A percentile compares a stretch with the other conserved stretches of the same genome.
phyloP scores from a whole-genome alignment of 148 eudicot genomes.

The Fagopyrum homotropicum region DNA sequence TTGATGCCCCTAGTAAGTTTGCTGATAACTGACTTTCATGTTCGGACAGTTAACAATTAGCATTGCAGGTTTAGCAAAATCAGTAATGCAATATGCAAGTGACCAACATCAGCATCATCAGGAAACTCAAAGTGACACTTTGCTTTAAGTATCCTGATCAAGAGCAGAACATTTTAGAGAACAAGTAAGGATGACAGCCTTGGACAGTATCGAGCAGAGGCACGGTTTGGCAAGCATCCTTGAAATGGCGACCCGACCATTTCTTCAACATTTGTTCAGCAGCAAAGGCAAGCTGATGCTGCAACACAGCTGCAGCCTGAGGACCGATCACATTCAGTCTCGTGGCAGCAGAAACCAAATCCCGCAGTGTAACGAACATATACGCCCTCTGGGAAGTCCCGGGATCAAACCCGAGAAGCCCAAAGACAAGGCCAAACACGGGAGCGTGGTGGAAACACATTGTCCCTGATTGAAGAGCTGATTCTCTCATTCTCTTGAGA shows the following conservation, averaged over 20 bases:
- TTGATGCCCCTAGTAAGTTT: no score
- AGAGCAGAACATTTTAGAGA: conserved; percentile 83
- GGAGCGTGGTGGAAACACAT: conserved; percentile 82
- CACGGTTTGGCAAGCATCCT: conserved; percentile 82
- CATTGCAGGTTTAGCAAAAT: no score
- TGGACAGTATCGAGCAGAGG: conserved; percentile 83
- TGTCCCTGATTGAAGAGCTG: conserved; percentile 28
- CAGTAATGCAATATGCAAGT: no score
- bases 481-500: conserved; percentile 61
- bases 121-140: no score
- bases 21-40: no score
- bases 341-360: conserved; percentile 82
- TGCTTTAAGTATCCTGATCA: conserved; percentile 19
- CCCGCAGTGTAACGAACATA: conserved; percentile 67
- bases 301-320: conserved; percentile 65
- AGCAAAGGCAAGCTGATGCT: conserved; percentile 48
- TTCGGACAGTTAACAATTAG: no score
- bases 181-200: conserved; percentile 82
- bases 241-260: conserved; percentile 68
- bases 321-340: conserved; percentile 87
- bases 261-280: conserved; percentile 55
- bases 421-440: conserved; percentile 72
- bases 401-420: conserved; percentile 53
- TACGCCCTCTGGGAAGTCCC: conserved; percentile 62
- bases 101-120: no score